Evolutionary conservation across 2,329 filamentous ascomycete genomes (phyloP).

Genomic region (Colletotrichum cuscutae): DNA sequence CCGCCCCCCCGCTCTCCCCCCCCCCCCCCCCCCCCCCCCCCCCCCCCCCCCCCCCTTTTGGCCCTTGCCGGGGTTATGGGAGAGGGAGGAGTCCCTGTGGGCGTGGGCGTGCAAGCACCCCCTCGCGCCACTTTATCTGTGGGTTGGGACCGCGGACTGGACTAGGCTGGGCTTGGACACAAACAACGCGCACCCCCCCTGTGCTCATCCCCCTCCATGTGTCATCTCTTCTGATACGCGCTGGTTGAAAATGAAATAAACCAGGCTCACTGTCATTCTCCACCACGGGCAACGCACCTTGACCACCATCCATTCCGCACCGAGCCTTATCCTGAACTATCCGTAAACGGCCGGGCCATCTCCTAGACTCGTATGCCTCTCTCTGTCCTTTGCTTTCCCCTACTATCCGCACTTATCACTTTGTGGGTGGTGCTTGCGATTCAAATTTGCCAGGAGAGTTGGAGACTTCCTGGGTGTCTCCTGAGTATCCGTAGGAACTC

Average conservation of each 20-base stretch:
- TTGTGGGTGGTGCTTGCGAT: background rate
- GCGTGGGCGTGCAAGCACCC: background rate
- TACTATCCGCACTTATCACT: constrained; percentile 5
- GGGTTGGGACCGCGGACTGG: background rate
- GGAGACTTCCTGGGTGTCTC: background rate
- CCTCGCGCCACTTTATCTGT: background rate
- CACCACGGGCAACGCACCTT: constrained; percentile 45
- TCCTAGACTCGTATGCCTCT: constrained; percentile 39
- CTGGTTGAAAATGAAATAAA: constrained; percentile 56
- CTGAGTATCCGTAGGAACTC: too few species aligned
- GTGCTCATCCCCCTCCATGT: constrained; percentile 30
- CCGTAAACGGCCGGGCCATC: constrained; percentile 43
- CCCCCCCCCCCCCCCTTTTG: background rate
- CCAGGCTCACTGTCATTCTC: constrained; percentile 52
- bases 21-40: background rate
- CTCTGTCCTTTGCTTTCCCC: constrained; percentile 34
- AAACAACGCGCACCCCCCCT: constrained; percentile 5
- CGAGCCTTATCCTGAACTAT: constrained; percentile 49
- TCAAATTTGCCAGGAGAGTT: background rate
- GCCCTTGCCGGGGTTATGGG: background rate
- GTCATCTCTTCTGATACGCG: constrained; percentile 56
- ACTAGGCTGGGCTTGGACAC: background rate
- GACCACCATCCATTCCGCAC: constrained; percentile 13
- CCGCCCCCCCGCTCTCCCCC: too few species aligned
- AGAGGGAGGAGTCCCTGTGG: background rate